Evolutionary conservation across 2,329 filamentous ascomycete genomes (phyloP).

Genomic region (Scopulariopsis brevicaulis): DNA sequence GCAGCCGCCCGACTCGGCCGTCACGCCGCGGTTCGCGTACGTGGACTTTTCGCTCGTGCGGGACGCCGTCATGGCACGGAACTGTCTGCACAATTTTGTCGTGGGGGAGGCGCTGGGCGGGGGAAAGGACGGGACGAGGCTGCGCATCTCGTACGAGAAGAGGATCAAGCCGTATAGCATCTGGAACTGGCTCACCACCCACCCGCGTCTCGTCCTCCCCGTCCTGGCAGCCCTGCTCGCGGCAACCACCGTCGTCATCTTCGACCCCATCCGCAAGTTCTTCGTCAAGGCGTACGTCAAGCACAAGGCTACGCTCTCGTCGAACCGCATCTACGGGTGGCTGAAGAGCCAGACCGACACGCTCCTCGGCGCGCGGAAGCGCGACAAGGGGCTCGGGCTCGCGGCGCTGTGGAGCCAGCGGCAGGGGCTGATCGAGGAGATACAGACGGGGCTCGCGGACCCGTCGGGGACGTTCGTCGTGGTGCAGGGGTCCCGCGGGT

Average conservation of each 20-base stretch:
- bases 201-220: conserved; percentile 83
- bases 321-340: conserved; percentile 70
- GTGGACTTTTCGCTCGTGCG: conserved; percentile 65
- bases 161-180: conserved; percentile 68
- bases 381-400: conserved; percentile 56
- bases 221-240: conserved; percentile 70
- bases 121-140: conserved; percentile 61
- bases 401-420: conserved; percentile 81
- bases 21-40: conserved; percentile 67
- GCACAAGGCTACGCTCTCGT: conserved; percentile 59
- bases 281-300: conserved; percentile 86
- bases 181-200: conserved; percentile 76
- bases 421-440: conserved; percentile 67
- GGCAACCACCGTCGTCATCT: conserved; percentile 73
- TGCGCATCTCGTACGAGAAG: conserved; percentile 76
- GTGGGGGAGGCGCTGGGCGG: conserved; percentile 60
- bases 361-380: conserved; percentile 43
- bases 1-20: conserved; percentile 78
- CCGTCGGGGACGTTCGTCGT: conserved; percentile 88
- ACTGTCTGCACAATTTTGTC: conserved; percentile 79
- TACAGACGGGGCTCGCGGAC: conserved; percentile 79
- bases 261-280: conserved; percentile 89
- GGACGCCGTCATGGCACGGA: conserved; percentile 78
- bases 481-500: conserved; percentile 82
- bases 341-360: conserved; percentile 51